phyloP scores from a whole-genome alignment of 495 filamentous ascomycete species.

The Cercophora samala region DNA sequence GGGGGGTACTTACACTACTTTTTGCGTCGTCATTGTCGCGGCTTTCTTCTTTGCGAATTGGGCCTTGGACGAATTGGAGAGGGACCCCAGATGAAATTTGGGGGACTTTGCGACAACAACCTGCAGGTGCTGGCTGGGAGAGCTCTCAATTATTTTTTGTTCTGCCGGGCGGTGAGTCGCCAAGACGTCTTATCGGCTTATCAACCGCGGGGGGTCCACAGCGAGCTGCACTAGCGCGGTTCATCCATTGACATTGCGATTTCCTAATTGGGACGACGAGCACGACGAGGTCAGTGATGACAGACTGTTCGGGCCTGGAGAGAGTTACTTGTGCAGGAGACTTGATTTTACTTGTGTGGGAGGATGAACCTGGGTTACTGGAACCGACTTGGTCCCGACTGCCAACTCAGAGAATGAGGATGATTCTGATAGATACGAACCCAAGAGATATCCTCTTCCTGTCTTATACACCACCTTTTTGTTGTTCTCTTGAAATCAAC shows the following conservation, averaged over 20 bases:
- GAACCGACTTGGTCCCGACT: too few species aligned
- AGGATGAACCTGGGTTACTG: too few species aligned
- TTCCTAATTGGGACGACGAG: conserved; percentile 6
- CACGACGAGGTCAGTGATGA: not conserved
- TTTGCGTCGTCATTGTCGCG: conserved; percentile 36
- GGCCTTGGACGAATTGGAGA: not conserved
- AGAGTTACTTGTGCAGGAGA: too few species aligned
- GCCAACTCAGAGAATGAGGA: too few species aligned
- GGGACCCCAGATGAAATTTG: not conserved
- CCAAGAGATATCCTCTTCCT: too few species aligned
- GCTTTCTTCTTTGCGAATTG: not conserved
- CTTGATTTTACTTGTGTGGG: too few species aligned
- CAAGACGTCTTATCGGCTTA: conserved; percentile 3
- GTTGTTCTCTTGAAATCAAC: too few species aligned
- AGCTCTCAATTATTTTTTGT: conserved; percentile 30
- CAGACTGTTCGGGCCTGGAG: not conserved
- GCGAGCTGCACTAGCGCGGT: not conserved
- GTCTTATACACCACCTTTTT: too few species aligned
- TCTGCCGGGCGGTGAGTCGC: conserved; percentile 35
- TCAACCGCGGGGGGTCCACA: not conserved
- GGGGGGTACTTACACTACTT: conserved; percentile 51
- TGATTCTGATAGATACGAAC: too few species aligned
- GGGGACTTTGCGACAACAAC: not conserved
- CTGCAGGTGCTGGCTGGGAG: conserved; percentile 2
- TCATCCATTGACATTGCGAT: not conserved